phyloP scores from a whole-genome alignment of 768 basidiomycete genomes.

The Steccherinum ochraceum region DNA sequence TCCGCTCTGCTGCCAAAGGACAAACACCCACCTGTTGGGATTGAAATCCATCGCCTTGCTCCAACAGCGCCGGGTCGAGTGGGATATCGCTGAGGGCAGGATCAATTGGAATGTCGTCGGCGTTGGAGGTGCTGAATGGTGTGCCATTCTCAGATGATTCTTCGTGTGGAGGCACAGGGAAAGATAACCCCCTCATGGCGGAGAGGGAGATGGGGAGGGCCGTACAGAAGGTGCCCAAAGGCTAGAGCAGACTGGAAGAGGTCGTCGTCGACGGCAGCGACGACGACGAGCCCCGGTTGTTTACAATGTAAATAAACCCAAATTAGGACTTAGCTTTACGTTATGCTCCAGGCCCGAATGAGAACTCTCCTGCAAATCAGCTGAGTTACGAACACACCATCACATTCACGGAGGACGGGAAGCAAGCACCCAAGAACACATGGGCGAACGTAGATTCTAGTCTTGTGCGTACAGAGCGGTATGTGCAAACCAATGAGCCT shows the following conservation, averaged over 20 bases:
- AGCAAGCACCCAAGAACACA: no score
- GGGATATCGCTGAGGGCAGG: constrained; percentile 46
- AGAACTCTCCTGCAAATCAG: not conserved
- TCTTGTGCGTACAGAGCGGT: no score
- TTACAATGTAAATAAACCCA: constrained; percentile 13
- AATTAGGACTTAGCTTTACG: constrained; percentile 8
- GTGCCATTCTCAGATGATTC: constrained; percentile 54
- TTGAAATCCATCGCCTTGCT: constrained; percentile 4
- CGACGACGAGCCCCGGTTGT: constrained; percentile 29
- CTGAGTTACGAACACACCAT: not conserved
- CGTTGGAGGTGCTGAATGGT: constrained; percentile 41
- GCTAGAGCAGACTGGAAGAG: constrained; percentile 12
- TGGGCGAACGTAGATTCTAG: no score
- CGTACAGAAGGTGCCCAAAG: constrained; percentile 9
- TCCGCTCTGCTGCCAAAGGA: constrained; percentile 1
- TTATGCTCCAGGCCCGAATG: not conserved
- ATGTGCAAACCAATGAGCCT: no score
- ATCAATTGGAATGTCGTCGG: constrained; percentile 75
- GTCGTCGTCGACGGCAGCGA: constrained; percentile 31
- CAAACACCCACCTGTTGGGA: constrained; percentile 15
- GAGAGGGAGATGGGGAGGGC: constrained; percentile 2
- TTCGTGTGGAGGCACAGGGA: constrained; percentile 50
- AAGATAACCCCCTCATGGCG: constrained; percentile 57
- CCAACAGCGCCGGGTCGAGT: constrained; percentile 21
- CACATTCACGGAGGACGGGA: no score